Evolutionary conservation across 805 yeast species (phyloP).

Genomic region (Blastobotrys robertii): DNA sequence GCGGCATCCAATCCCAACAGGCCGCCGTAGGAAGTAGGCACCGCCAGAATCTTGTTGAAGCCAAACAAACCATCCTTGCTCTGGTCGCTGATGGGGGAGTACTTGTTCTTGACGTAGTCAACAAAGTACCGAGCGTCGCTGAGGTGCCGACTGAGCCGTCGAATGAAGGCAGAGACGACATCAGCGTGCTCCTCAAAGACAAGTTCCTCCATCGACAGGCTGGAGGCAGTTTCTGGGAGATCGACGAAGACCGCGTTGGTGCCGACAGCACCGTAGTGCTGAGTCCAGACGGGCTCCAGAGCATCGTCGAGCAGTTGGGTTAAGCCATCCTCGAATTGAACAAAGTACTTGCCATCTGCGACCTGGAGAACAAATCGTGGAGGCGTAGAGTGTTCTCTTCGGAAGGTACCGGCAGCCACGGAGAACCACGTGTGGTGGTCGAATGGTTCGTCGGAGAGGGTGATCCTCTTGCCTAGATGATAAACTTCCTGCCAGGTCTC

Average conservation of each 20-base stretch:
- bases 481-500: background rate
- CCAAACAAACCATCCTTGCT: slow-evolving; percentile 23
- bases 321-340: background rate
- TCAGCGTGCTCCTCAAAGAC: slow-evolving; percentile 21
- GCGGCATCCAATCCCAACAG: slow-evolving; percentile 24
- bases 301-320: background rate
- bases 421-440: background rate
- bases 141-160: slow-evolving; percentile 20
- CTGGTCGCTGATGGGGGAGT: background rate
- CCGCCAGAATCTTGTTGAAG: slow-evolving; percentile 25
- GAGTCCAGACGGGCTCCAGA: slow-evolving; percentile 15
- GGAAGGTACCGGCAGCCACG: background rate
- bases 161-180: slow-evolving; percentile 20
- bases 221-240: slow-evolving; percentile 16
- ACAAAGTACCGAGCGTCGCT: slow-evolving; percentile 14
- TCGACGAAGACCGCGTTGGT: slow-evolving; percentile 20
- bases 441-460: background rate
- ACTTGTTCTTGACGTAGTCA: slow-evolving; percentile 2
- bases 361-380: slow-evolving; percentile 1
- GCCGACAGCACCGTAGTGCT: slow-evolving; percentile 23
- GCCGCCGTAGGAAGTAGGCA: slow-evolving; percentile 21
- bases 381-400: background rate
- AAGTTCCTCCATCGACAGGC: slow-evolving; percentile 20
- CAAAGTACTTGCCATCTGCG: slow-evolving; percentile 1
- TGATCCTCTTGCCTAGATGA: background rate